Conservation (phyloP, 2,329 filamentous ascomycete species). For the Alternaria sp. region DNA sequence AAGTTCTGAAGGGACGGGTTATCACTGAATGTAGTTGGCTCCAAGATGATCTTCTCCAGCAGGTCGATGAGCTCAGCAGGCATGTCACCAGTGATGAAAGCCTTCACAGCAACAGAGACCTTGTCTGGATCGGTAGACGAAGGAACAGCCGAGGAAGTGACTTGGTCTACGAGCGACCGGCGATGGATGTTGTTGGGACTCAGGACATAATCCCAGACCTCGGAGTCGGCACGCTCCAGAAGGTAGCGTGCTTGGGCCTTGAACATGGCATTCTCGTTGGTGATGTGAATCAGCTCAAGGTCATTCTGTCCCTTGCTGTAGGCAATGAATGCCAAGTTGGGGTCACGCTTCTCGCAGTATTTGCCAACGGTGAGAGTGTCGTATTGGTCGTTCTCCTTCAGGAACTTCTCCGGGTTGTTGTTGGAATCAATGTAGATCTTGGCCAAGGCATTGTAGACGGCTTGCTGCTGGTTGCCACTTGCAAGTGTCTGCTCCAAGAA, state of each 20-base stretch:
- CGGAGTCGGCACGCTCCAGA: constrained; percentile 83
- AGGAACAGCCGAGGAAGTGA: constrained; percentile 92
- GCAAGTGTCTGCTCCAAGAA: constrained; percentile 94
- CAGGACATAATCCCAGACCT: constrained; percentile 94
- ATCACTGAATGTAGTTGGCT: constrained; percentile 98
- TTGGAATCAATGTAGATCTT: constrained; percentile 99
- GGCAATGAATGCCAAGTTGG: constrained; percentile 91
- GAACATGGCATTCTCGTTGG: constrained; percentile 99
- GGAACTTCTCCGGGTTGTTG: constrained; percentile 96
- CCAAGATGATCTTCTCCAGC: constrained; percentile 98
- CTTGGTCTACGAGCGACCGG: constrained; percentile 91
- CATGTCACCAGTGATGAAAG: constrained; percentile 89
- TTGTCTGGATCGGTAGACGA: constrained; percentile 85
- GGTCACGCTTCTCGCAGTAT: constrained; percentile 98
- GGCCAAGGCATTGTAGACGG: constrained; percentile 93
- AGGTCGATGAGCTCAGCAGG: constrained; percentile 95
- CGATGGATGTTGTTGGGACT: constrained; percentile 96
- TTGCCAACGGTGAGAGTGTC: constrained; percentile 92
- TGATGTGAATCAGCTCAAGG: constrained; percentile 94
- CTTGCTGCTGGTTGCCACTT: constrained; percentile 91
- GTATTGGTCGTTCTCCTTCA: constrained; percentile 97
- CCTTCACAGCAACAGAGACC: constrained; percentile 91
- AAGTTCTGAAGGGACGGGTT: constrained; percentile 96
- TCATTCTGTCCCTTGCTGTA: constrained; percentile 98
- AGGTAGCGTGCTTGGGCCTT: constrained; percentile 96